phyloP scores from a whole-genome alignment of 108 stramenopile species.

The Cafeteria roenbergensis region DNA sequence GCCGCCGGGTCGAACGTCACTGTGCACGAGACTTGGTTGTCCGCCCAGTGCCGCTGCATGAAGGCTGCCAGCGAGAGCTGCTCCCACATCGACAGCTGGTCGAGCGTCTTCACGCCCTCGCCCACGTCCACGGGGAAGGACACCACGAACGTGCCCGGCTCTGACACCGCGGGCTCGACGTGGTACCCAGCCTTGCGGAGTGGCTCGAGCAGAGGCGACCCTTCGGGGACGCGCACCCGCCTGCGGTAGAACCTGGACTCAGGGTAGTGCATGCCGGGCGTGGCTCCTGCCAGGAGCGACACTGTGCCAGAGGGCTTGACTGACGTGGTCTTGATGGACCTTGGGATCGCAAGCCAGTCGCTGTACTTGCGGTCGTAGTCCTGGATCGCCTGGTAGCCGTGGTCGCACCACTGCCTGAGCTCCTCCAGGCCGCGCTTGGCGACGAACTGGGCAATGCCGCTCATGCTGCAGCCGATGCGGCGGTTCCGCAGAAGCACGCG shows the following conservation, averaged over 20 bases:
- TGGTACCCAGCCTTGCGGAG: slow-evolving; percentile 36
- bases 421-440: slow-evolving; percentile 29
- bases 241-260: slow-evolving; percentile 44
- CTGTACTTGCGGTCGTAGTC: slow-evolving; percentile 18
- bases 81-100: slow-evolving; percentile 41
- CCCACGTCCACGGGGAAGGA: slow-evolving; percentile 45
- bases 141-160: slow-evolving; percentile 34
- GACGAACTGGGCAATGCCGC: slow-evolving; percentile 46
- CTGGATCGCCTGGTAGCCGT: slow-evolving; percentile 19
- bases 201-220: slow-evolving; percentile 30
- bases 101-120: slow-evolving; percentile 38
- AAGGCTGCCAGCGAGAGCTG: slow-evolving; percentile 49
- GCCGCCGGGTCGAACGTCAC: slow-evolving; percentile 46
- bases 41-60: slow-evolving; percentile 46
- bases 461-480: slow-evolving; percentile 47
- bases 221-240: slow-evolving; percentile 33
- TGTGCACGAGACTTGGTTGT: slow-evolving; percentile 52
- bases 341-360: slow-evolving; percentile 29
- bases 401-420: slow-evolving; percentile 36
- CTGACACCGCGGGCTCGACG: slow-evolving; percentile 29
- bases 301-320: slow-evolving; percentile 48
- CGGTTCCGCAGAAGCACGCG: slow-evolving; percentile 39
- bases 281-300: slow-evolving; percentile 51
- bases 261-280: slow-evolving; percentile 49
- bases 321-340: slow-evolving; percentile 44